Evolutionary conservation across 1,139 yeast species (phyloP), one percentile per base, ranked within the genome.

Genomic region (Kazachstania sp.): DNA sequence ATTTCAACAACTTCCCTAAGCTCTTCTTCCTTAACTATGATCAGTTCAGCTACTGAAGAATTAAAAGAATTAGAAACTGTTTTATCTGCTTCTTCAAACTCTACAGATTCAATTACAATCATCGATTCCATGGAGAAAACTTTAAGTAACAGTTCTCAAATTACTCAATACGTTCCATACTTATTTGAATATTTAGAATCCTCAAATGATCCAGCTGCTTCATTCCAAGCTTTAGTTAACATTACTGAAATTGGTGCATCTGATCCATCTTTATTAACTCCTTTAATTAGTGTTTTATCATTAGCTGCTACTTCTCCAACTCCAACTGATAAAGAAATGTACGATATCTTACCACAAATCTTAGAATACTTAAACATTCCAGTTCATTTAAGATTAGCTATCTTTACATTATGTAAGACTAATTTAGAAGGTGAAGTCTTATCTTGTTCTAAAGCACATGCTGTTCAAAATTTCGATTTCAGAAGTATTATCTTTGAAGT

Each of bases 381-480:
- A 45, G 50, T 58, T 15, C 52, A 48, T n/a, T 61, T 55, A 51
- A 59, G 61, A 46, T 46, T 64, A 36, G 57, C 64, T 34, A 58
- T 64, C 37, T 61, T 61, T 52, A 54, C 65, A 1, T 49, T 64
- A 35, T 64, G 67, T 49, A 55, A 60, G 37, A 51, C 55, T 20
- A 44, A 54, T 41, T 39, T 47, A 28, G 41, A 54, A 18, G 59
- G 57, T 42, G 47, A 54, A 6, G 50, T 60, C 13, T 45, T 48
- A 15, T 34, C 49, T 1, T 64, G 67, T 48, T 52, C 57, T 16
- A 51, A 50, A 26, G 47, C 60, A 2, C 65, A 60, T 43, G 61
- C 66, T 18, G 67, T 64, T 29, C 68, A 46, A 51, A 51, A 55
- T 47, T 39, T 56, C 36, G 58, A 56, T 36, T 56, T 56, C 42